Conservation (phyloP, 768 basidiomycete genomes). For the Cystobasidium ongulense region DNA sequence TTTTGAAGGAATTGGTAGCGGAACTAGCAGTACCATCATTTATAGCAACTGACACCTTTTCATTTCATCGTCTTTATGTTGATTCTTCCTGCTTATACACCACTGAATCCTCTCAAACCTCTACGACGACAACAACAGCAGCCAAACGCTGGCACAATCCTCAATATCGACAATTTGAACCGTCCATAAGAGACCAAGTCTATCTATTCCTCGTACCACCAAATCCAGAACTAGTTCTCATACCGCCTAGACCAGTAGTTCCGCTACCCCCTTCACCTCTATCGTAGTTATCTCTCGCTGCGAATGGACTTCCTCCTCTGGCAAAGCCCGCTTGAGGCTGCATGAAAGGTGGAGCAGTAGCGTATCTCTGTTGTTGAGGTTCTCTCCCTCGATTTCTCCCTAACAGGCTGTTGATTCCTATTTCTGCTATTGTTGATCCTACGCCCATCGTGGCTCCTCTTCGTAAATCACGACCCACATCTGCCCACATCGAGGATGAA, state of each 20-base stretch:
- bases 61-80: no score
- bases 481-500: slow-evolving; percentile 3
- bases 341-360: background rate
- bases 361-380: background rate
- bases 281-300: background rate
- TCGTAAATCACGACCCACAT: background rate
- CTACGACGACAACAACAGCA: no score
- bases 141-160: background rate
- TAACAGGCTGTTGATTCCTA: background rate
- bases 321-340: background rate
- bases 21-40: no score
- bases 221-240: slow-evolving; percentile 25
- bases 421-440: background rate
- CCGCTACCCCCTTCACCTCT: slow-evolving; percentile 29
- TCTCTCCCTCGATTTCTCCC: background rate
- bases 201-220: slow-evolving; percentile 24
- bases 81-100: no score
- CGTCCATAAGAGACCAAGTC: background rate
- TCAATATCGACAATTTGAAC: background rate
- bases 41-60: no score
- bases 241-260: slow-evolving; percentile 1
- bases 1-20: no score
- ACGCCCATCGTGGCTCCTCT: background rate
- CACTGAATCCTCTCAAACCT: no score
- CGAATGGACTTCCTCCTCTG: background rate